These are phyloP conservation scores for Rosa multiflora DNA, from an alignment of 306 rosid genomes.

Conservation along the genomic window DNA sequence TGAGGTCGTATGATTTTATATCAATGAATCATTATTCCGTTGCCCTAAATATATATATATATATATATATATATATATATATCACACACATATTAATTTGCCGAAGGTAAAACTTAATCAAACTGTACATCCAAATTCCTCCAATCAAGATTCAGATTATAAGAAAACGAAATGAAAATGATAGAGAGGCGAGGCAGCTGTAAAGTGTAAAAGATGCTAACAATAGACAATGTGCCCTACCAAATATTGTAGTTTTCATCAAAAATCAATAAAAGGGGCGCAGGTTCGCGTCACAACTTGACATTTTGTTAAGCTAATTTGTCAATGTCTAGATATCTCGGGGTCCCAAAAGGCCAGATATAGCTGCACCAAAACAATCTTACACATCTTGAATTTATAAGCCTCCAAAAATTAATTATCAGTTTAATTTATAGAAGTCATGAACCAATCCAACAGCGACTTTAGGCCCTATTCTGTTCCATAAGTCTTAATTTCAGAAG, in stretches of 20 bases:
- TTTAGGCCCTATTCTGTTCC: not conserved
- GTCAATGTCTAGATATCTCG: conserved; percentile 1
- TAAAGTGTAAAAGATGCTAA: not conserved
- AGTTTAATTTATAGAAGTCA: not conserved
- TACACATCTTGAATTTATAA: not conserved
- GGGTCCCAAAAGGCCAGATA: not conserved
- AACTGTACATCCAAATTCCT: no score
- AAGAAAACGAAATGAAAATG: not conserved
- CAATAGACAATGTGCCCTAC: not conserved
- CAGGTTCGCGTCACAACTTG: conserved; percentile 6
- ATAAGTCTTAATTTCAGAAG: not conserved
- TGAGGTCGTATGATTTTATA: no score
- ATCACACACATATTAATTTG: no score
- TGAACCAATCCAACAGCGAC: not conserved
- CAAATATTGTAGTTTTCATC: not conserved
- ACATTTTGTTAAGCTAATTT: not conserved
- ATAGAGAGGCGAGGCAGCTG: not conserved
- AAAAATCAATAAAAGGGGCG: conserved; percentile 24
- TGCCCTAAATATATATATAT: no score
- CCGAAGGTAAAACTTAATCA: no score
- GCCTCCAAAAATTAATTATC: not conserved
- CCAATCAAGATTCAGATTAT: not conserved
- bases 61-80: no score
- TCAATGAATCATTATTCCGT: no score
- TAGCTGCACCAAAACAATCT: conserved; percentile 3